Conservation (phyloP, 2,329 filamentous ascomycete species). For the Mollisia scopiformis region DNA sequence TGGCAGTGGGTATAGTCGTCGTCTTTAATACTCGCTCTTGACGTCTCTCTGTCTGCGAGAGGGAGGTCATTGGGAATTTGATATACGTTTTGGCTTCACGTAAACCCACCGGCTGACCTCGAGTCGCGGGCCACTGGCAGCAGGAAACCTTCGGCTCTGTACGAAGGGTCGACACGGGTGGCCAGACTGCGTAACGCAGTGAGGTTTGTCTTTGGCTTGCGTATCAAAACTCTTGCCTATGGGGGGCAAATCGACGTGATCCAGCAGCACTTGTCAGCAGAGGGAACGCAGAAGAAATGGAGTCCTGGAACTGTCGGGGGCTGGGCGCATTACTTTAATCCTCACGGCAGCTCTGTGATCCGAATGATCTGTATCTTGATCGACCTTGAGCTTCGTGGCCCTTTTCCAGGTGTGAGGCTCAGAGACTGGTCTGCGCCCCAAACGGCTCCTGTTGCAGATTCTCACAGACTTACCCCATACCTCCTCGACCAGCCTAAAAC, state of each 20-base stretch:
- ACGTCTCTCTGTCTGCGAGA: too few species aligned
- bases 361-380: slow-evolving; percentile 4
- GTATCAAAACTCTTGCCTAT: background rate
- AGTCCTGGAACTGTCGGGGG: background rate
- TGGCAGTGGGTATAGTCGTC: background rate
- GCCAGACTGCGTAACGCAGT: background rate
- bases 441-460: slow-evolving; percentile 6
- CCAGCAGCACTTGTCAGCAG: too few species aligned
- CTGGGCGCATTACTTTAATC: slow-evolving; percentile 5
- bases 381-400: slow-evolving; percentile 5
- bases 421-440: slow-evolving; percentile 3
- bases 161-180: background rate
- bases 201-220: background rate
- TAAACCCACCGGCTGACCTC: background rate
- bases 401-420: background rate
- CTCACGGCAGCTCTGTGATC: slow-evolving; percentile 3
- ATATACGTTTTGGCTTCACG: background rate
- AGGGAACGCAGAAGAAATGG: background rate
- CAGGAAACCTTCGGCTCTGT: too few species aligned
- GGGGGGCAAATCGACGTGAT: background rate
- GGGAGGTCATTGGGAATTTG: background rate
- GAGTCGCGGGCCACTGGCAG: background rate
- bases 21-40: background rate
- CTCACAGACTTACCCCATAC: background rate
- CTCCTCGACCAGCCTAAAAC: background rate